These are phyloP conservation scores for Hymenoscyphus repandus DNA, from an alignment of 2,329 filamentous ascomycete genomes.

Conservation along the genomic window DNA sequence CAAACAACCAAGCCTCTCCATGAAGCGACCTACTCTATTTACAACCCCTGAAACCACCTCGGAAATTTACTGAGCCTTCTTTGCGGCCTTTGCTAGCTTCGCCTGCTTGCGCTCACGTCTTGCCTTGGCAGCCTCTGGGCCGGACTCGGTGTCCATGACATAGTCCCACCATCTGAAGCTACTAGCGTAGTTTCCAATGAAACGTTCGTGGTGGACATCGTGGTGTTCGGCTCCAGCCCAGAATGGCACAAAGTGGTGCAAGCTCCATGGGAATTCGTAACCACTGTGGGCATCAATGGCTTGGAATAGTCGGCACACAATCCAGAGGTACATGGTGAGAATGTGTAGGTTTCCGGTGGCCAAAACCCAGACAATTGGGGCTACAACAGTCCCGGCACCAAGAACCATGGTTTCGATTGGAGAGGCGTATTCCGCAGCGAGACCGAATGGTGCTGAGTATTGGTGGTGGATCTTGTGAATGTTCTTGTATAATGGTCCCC, in stretches of 20 bases:
- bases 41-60: slow-evolving; percentile 4
- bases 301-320: slow-evolving; percentile 87
- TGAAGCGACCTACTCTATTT: slow-evolving; percentile 6
- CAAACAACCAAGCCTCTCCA: background rate
- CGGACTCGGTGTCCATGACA: slow-evolving; percentile 86
- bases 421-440: slow-evolving; percentile 95
- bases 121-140: slow-evolving; percentile 77
- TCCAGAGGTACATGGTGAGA: slow-evolving; percentile 97
- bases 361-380: slow-evolving; percentile 77
- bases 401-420: slow-evolving; percentile 96
- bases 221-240: slow-evolving; percentile 98
- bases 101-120: slow-evolving; percentile 71
- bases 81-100: slow-evolving; percentile 54
- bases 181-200: slow-evolving; percentile 96
- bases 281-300: slow-evolving; percentile 96
- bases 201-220: slow-evolving; percentile 95
- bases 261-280: slow-evolving; percentile 96
- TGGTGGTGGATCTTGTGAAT: slow-evolving; percentile 99
- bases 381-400: slow-evolving; percentile 77
- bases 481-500: slow-evolving; percentile 88
- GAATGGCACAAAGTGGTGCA: slow-evolving; percentile 94
- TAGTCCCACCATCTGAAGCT: slow-evolving; percentile 99
- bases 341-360: slow-evolving; percentile 87
- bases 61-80: slow-evolving; percentile 45
- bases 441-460: slow-evolving; percentile 93